A percentile compares a stretch with the other conserved stretches of the same genome.
These are phyloP conservation scores for Pseudocercospora pini-densiflorae DNA, from an alignment of 2,329 filamentous ascomycete species.

Conservation along the genomic window DNA sequence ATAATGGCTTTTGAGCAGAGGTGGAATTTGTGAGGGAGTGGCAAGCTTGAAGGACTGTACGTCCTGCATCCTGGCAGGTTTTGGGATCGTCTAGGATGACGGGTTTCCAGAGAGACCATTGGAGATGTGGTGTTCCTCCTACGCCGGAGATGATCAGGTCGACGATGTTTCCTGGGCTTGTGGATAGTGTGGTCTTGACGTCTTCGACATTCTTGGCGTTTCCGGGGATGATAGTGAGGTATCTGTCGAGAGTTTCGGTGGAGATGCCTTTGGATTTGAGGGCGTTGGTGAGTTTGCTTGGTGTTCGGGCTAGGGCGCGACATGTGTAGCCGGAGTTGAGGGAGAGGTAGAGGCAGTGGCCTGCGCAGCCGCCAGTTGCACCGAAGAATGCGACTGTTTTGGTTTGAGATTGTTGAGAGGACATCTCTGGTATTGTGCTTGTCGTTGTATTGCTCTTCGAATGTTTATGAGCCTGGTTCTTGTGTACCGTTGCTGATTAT, in stretches of 20 bases:
- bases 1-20: constrained; percentile 30
- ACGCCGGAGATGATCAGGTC: constrained; percentile 55
- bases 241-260: constrained; percentile 38
- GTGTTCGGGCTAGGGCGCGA: constrained; percentile 55
- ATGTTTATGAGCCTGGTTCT: background rate
- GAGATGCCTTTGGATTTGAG: constrained; percentile 49
- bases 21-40: too few species aligned
- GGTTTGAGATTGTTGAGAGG: constrained; percentile 14
- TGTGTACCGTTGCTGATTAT: background rate
- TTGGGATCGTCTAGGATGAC: constrained; percentile 41
- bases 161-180: constrained; percentile 37
- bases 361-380: constrained; percentile 56
- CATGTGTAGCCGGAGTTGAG: constrained; percentile 49
- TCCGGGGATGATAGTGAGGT: constrained; percentile 56
- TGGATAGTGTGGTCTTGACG: constrained; percentile 46
- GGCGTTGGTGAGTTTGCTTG: constrained; percentile 53
- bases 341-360: constrained; percentile 47
- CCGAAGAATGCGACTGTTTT: constrained; percentile 57
- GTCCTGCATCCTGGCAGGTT: constrained; percentile 42
- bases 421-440: background rate
- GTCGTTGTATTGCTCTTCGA: background rate
- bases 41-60: constrained; percentile 40
- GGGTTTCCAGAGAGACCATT: constrained; percentile 34
- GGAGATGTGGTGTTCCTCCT: constrained; percentile 42
- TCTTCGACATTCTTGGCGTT: constrained; percentile 49